Base-by-base conservation (phyloP, 768 basidiomycete genomes). In the Lentinula raphanica region DNA sequence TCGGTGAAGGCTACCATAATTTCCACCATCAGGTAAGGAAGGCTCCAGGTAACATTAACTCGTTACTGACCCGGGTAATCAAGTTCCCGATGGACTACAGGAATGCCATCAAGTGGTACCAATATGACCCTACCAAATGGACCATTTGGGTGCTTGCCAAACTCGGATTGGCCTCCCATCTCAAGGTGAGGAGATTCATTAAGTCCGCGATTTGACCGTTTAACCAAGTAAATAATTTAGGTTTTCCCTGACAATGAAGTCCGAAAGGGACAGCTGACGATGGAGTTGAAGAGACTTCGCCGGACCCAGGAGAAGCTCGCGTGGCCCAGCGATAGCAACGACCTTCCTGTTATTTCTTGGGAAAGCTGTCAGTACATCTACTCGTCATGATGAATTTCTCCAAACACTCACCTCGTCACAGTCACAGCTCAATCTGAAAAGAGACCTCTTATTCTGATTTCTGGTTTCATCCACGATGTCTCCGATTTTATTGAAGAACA, bases 1-100 rank as follows among this genome's bases (percentile, higher is more conserved):
- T 95, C 66, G 94, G 94, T 55, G 94, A 98, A 72, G 94, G 94
- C 15, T 98, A 98, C 77, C 94, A 98, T 79, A 98, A 98, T 74
- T 96, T 96, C 84, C 94, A 98, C 76, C 94, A 98, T 68, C 85
- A 84, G 59, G 58, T 54, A 48, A 50, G 36, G 6, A 35, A 5
- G 11, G 23, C 5, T 32, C 28, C n/a, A n/a, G 48, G 23, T 29
- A 15, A 1, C 40, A 31, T 31, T 38, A 5, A 46, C 8, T 44
- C 13, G 56, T 49, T 36, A 11, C 6, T 55, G 48, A 46, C 40
- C 39, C 32, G 23, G 29, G 38, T 28, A 19, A 23, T 31, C 61
- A 79, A 87, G 68, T 96, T 96, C 83, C 94, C 94, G 6, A 93
- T 93, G 90, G 94, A 98, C 72, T 98, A 94, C 77, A 84, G 94